A percentile compares a stretch with the other conserved stretches of the same genome.
Evolutionary conservation across 352 stramenopile genomes (phyloP).

Genomic region (Plasmopara muralis): DNA sequence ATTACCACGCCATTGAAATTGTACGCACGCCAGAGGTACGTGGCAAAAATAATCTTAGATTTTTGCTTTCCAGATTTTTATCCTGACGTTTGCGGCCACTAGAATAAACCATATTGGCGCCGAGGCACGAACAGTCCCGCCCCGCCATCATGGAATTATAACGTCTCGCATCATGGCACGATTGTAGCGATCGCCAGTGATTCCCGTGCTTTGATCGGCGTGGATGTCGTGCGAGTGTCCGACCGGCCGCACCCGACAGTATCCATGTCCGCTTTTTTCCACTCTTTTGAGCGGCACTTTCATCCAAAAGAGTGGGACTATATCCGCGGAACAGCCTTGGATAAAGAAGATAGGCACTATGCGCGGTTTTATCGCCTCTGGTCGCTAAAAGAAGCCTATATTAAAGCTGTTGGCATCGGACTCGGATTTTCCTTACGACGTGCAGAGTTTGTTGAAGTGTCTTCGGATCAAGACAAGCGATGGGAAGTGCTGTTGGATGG

Average conservation of each 20-base stretch:
- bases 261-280: conserved; percentile 41
- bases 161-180: conserved; percentile 68
- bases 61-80: neutral
- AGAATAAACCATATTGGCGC: conserved; percentile 66
- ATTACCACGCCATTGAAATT: conserved; percentile 38
- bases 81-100: neutral
- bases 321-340: conserved; percentile 21
- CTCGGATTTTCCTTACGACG: conserved; percentile 54
- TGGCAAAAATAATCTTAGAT: neutral
- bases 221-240: conserved; percentile 57
- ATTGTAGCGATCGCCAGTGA: conserved; percentile 60
- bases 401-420: conserved; percentile 67
- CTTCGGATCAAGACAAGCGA: conserved; percentile 6
- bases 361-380: conserved; percentile 59
- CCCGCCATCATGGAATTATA: conserved; percentile 61
- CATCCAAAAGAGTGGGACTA: conserved; percentile 50
- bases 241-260: conserved; percentile 36
- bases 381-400: conserved; percentile 74
- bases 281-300: conserved; percentile 53
- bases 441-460: conserved; percentile 33
- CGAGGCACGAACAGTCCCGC: conserved; percentile 3
- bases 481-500: conserved; percentile 46
- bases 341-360: conserved; percentile 25
- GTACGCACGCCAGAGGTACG: conserved; percentile 47
- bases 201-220: conserved; percentile 37